phyloP scores from a whole-genome alignment of 2,329 filamentous ascomycete genomes.

The Penicillium sp. region DNA sequence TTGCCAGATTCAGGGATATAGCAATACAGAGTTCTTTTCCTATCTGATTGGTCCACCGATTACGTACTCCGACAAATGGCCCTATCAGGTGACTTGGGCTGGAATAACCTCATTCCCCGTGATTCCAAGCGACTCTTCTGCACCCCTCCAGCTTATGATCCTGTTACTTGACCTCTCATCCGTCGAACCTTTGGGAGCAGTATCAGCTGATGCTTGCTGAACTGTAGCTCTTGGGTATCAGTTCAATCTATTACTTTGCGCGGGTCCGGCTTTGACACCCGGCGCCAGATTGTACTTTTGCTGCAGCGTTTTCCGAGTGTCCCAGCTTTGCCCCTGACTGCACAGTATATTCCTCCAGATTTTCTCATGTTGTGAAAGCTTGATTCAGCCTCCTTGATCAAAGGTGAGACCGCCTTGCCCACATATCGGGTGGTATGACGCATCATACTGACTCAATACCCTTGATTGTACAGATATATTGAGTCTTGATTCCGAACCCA shows the following conservation, averaged over 20 bases:
- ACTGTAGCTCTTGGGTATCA: neutral
- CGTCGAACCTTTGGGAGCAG: neutral
- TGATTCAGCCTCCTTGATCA: neutral
- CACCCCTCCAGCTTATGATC: conserved; percentile 8
- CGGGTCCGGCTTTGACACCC: conserved; percentile 8
- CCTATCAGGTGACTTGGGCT: conserved; percentile 25
- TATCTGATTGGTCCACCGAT: no score
- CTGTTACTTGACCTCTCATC: conserved; percentile 3
- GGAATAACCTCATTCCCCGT: conserved; percentile 24
- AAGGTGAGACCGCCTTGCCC: conserved; percentile 8
- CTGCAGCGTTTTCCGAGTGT: conserved; percentile 4
- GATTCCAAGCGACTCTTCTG: conserved; percentile 7
- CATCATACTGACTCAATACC: conserved; percentile 12
- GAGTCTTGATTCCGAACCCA: conserved; percentile 3
- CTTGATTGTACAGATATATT: neutral
- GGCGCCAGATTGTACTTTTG: conserved; percentile 14
- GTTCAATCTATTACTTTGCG: conserved; percentile 3
- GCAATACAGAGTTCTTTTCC: no score
- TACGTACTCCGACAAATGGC: no score
- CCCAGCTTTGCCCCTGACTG: conserved; percentile 13
- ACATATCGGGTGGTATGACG: conserved; percentile 9
- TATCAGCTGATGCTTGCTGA: neutral
- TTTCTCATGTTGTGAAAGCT: conserved; percentile 12
- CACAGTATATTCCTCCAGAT: conserved; percentile 6
- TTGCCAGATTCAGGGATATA: no score